A percentile compares a stretch with the other conserved stretches of the same genome.
phyloP scores from a whole-genome alignment of 2,329 filamentous ascomycete genomes.

The Didymellaceae sp. region DNA sequence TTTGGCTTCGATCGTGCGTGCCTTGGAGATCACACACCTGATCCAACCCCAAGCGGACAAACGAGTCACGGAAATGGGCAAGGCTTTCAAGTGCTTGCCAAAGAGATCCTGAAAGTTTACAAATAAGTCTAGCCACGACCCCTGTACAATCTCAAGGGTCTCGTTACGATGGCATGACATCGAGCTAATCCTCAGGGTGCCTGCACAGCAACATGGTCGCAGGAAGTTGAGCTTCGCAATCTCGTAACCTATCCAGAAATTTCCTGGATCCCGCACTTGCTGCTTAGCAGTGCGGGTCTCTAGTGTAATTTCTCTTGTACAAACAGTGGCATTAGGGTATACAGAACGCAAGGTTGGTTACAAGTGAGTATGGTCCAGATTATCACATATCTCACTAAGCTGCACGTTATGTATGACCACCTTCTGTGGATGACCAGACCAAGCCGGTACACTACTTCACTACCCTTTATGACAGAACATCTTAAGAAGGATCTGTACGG shows the following conservation, averaged over 20 bases:
- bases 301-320: too few relatives aligned
- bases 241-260: too few relatives aligned
- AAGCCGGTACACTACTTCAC: background rate
- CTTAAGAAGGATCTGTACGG: background rate
- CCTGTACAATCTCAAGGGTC: background rate
- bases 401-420: too few relatives aligned
- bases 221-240: too few relatives aligned
- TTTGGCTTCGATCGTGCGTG: slow-evolving; percentile 14
- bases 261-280: too few relatives aligned
- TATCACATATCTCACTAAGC: too few relatives aligned
- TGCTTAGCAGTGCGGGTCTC: too few relatives aligned
- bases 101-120: background rate
- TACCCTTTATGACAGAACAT: background rate
- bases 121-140: background rate
- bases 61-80: slow-evolving; percentile 5
- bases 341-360: too few relatives aligned
- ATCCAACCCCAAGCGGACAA: slow-evolving; percentile 11
- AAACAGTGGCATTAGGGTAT: too few relatives aligned
- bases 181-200: background rate
- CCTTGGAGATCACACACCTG: slow-evolving; percentile 13
- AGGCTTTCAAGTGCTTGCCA: background rate
- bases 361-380: too few relatives aligned
- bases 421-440: too few relatives aligned
- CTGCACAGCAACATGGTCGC: background rate
- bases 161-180: background rate